phyloP scores from a whole-genome alignment of 805 yeast genomes.

The Lachancea cidri region DNA sequence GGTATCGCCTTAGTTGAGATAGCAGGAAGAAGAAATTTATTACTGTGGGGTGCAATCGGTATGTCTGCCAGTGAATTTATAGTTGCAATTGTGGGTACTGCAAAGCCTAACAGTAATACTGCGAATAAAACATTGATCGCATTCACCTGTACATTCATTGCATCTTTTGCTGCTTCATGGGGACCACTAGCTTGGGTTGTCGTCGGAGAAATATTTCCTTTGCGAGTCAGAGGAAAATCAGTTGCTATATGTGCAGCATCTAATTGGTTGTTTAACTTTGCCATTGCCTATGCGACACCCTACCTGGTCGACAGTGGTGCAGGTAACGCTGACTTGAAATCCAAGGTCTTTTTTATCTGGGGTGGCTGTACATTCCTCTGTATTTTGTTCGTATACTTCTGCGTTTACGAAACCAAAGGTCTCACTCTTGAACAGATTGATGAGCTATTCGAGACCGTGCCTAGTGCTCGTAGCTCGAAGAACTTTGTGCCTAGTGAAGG shows the following conservation, averaged over 20 bases:
- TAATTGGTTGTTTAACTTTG: slow-evolving; percentile 65
- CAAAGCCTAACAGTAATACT: slow-evolving; percentile 35
- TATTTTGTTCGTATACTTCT: slow-evolving; percentile 63
- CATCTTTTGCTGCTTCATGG: slow-evolving; percentile 74
- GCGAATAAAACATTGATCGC: slow-evolving; percentile 19
- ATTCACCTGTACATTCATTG: slow-evolving; percentile 63
- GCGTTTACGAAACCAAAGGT: slow-evolving; percentile 75
- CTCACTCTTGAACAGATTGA: slow-evolving; percentile 79
- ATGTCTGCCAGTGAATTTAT: slow-evolving; percentile 44
- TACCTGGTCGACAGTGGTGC: slow-evolving; percentile 41
- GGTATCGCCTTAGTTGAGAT: slow-evolving; percentile 49
- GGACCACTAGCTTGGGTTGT: slow-evolving; percentile 67
- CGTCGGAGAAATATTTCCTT: slow-evolving; percentile 66
- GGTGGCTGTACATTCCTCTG: slow-evolving; percentile 53
- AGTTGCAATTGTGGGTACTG: slow-evolving; percentile 61
- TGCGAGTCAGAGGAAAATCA: slow-evolving; percentile 60
- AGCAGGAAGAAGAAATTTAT: slow-evolving; percentile 48
- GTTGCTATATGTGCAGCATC: slow-evolving; percentile 57
- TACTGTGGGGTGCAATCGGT: slow-evolving; percentile 46
- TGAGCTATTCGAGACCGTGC: slow-evolving; percentile 27
- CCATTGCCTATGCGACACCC: slow-evolving; percentile 72
- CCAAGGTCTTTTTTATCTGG: slow-evolving; percentile 64
- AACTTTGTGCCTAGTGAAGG: slow-evolving; percentile 14
- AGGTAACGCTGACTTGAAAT: slow-evolving; percentile 55
- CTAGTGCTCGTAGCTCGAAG: slow-evolving; percentile 15